These are phyloP conservation scores for Exophiala sideris DNA, from an alignment of 2,329 filamentous ascomycete species.

Conservation along the genomic window DNA sequence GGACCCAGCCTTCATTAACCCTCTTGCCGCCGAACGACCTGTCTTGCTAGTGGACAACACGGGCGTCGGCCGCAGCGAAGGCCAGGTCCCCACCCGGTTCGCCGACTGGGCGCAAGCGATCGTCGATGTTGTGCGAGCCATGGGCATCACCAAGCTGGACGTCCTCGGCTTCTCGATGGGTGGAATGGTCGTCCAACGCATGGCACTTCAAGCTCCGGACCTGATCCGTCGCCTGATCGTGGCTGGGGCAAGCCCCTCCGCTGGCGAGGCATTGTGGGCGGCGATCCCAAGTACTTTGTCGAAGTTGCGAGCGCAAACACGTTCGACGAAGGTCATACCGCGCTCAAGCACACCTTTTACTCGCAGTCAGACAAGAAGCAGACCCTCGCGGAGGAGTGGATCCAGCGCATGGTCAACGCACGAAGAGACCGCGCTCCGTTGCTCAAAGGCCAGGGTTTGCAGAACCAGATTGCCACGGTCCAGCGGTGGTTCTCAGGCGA, in stretches of 20 bases:
- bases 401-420: conserved; percentile 5
- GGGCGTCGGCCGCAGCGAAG: conserved; percentile 47
- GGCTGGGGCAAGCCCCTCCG: conserved; percentile 45
- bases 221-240: conserved; percentile 44
- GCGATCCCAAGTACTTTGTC: conserved; percentile 9
- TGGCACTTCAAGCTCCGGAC: conserved; percentile 39
- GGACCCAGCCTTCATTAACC: conserved; percentile 47
- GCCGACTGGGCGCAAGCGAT: conserved; percentile 35
- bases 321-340: conserved; percentile 1
- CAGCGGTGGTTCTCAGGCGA: conserved; percentile 10
- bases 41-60: conserved; percentile 49
- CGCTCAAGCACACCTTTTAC: conserved; percentile 13
- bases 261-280: conserved; percentile 11
- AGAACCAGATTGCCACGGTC: conserved; percentile 9
- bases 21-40: conserved; percentile 41
- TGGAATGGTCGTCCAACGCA: conserved; percentile 45
- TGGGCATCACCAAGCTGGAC: conserved; percentile 40
- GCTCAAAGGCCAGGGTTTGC: conserved; percentile 1
- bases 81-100: conserved; percentile 42
- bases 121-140: conserved; percentile 30
- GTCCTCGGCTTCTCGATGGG: conserved; percentile 53
- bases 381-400: conserved; percentile 8
- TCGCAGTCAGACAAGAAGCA: conserved; percentile 9
- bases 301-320: conserved; percentile 10
- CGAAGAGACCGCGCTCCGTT: conserved; percentile 6